Evolutionary conservation across 2,329 filamentous ascomycete genomes (phyloP), one percentile per base, ranked within the genome.

Genomic region (Thielaviopsis cerberus): DNA sequence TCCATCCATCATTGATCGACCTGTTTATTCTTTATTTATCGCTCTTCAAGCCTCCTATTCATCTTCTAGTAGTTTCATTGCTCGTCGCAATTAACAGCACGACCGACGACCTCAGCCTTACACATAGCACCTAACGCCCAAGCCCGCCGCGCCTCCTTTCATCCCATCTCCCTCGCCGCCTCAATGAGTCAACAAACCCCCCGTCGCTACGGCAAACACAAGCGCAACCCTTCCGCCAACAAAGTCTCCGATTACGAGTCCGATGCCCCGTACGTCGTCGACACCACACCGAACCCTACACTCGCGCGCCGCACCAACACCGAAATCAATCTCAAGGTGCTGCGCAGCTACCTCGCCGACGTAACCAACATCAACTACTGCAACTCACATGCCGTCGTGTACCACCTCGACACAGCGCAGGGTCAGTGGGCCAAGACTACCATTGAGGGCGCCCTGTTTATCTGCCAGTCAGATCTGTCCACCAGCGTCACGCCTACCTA

Each of bases 361-460:
- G 81, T 96, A 63, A 74, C 75, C 60, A 73, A 76, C 56, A 88
- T 96, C 66, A 75, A 88, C 62, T 84, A 85, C 62, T 85, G 92
- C 63, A 88, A 88, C 5, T 84, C 86, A 30, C 94, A 91, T 65
- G 86, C 86, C 25, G 87, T 92, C 37, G 78, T 96, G 63, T 97
- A 96, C 74, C 79, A 78, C 53, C 92, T 94, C 72, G 80, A 77
- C 62, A 75, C 80, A 53, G 70, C 75, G 4, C 76, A 80, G 2
- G 73, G 78, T 56, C 72, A 75, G 61, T 97, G 92, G 92, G 86
- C 92, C 67, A 94, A 94, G 73, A 80, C 79, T 52, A 86, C 83
- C 58, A 78, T 90, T 11, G 90, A 95, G 70, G 92, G 92, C 45
- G 86, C 88, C 13, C 74, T 97, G 63, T 98, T 97, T 69, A 80